These are phyloP conservation scores for Lantana camara DNA, from an alignment of 257 asterid genomes.

Conservation along the genomic window DNA sequence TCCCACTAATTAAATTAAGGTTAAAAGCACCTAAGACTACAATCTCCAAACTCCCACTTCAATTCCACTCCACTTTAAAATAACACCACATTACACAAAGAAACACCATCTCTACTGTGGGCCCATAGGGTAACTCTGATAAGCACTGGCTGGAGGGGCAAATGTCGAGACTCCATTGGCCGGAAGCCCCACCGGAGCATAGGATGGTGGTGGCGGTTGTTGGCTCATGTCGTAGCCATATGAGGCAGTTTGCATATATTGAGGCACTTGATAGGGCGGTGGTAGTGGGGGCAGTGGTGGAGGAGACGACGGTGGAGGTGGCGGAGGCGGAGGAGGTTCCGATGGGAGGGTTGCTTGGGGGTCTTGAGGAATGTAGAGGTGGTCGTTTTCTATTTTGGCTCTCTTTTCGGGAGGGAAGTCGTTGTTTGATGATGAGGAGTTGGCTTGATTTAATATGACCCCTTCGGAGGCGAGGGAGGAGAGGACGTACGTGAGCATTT, in stretches of 20 bases:
- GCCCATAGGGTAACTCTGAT: slow-evolving; percentile 56
- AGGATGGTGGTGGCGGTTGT: slow-evolving; percentile 40
- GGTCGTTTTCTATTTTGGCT: slow-evolving; percentile 61
- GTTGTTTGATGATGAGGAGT: slow-evolving; percentile 32
- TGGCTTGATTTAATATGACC: slow-evolving; percentile 44
- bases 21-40: slow-evolving; percentile 10
- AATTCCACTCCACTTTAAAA: background rate
- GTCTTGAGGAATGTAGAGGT: slow-evolving; percentile 49
- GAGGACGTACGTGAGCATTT: slow-evolving; percentile 79
- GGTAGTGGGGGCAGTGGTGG: slow-evolving; percentile 69
- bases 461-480: slow-evolving; percentile 89
- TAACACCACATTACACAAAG: background rate
- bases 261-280: slow-evolving; percentile 67
- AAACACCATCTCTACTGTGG: slow-evolving; percentile 43
- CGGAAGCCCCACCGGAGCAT: slow-evolving; percentile 41
- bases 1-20: background rate
- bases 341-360: slow-evolving; percentile 36
- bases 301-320: slow-evolving; percentile 83
- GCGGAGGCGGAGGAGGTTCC: slow-evolving; percentile 43
- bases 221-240: slow-evolving; percentile 51
- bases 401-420: slow-evolving; percentile 70
- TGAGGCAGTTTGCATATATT: slow-evolving; percentile 52
- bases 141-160: slow-evolving; percentile 39
- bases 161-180: slow-evolving; percentile 40
- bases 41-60: background rate